A percentile compares a stretch with the other conserved stretches of the same genome.
phyloP scores from a whole-genome alignment of 2,329 filamentous ascomycete genomes.

The Teratosphaeria pseudoeucalypti region DNA sequence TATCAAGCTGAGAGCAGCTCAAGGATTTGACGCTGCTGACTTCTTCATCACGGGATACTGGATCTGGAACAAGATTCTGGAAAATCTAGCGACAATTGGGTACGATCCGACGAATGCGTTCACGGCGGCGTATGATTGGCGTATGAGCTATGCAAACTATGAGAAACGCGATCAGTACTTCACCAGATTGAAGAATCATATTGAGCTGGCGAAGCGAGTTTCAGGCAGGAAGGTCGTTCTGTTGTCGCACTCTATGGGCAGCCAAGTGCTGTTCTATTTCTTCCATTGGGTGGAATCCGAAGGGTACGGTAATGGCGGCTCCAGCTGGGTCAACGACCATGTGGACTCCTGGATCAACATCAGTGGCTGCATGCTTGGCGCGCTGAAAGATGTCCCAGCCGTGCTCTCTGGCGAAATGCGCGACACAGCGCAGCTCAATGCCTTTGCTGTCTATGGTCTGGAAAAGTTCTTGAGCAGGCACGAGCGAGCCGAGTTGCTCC shows the following conservation, averaged over 20 bases:
- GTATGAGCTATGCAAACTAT: slow-evolving; percentile 78
- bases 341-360: slow-evolving; percentile 98
- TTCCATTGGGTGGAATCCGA: slow-evolving; percentile 72
- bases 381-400: slow-evolving; percentile 80
- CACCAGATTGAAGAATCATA: slow-evolving; percentile 76
- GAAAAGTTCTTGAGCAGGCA: slow-evolving; percentile 89
- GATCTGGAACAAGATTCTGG: slow-evolving; percentile 99
- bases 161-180: slow-evolving; percentile 92
- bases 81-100: slow-evolving; percentile 89
- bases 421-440: slow-evolving; percentile 90
- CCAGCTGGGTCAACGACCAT: slow-evolving; percentile 80
- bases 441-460: slow-evolving; percentile 91
- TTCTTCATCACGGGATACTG: slow-evolving; percentile 88
- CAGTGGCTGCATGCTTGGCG: slow-evolving; percentile 93
- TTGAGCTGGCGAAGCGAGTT: slow-evolving; percentile 70
- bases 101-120: slow-evolving; percentile 79
- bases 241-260: slow-evolving; percentile 94
- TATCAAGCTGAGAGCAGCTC: slow-evolving; percentile 82
- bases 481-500: slow-evolving; percentile 86
- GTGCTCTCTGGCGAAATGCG: slow-evolving; percentile 96
- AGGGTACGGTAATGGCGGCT: slow-evolving; percentile 68
- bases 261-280: slow-evolving; percentile 82
- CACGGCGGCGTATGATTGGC: slow-evolving; percentile 76
- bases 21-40: slow-evolving; percentile 95
- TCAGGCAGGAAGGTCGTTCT: slow-evolving; percentile 72